Conservation (phyloP, 306 rosid genomes). For the Quillaja saponaria region DNA sequence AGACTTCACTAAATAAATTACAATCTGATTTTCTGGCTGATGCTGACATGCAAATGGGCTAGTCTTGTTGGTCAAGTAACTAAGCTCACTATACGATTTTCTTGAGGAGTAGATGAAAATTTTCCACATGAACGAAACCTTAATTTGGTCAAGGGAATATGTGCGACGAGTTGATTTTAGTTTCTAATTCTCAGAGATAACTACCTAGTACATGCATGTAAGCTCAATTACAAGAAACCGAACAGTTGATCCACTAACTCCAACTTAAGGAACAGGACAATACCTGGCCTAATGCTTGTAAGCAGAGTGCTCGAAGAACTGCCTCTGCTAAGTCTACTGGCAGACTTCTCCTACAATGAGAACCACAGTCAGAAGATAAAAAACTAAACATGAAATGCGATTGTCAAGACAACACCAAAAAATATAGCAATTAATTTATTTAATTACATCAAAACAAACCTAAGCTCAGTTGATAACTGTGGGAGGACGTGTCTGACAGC, state of each 20-base stretch:
- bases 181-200: slow-evolving; percentile 16
- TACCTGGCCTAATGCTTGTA: slow-evolving; percentile 96
- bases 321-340: slow-evolving; percentile 96
- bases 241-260: neutral
- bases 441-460: slow-evolving; percentile 50
- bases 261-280: slow-evolving; percentile 25
- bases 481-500: slow-evolving; percentile 93
- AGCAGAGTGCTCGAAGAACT: slow-evolving; percentile 87
- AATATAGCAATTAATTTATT: slow-evolving; percentile 1
- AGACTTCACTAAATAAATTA: too few species aligned
- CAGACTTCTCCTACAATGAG: slow-evolving; percentile 71
- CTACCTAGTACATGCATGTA: slow-evolving; percentile 19
- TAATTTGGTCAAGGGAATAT: slow-evolving; percentile 2
- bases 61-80: too few species aligned
- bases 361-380: slow-evolving; percentile 32
- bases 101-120: neutral
- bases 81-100: too few species aligned
- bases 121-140: slow-evolving; percentile 1
- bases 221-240: slow-evolving; percentile 1
- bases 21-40: too few species aligned
- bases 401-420: slow-evolving; percentile 18
- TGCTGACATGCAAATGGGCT: too few species aligned
- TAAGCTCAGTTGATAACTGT: slow-evolving; percentile 75
- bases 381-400: slow-evolving; percentile 19
- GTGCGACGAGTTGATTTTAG: neutral